Evolutionary conservation across 495 filamentous ascomycete species (phyloP), one percentile per base, ranked within the genome.

Genomic region (Aspergillus saccharolyticus): DNA sequence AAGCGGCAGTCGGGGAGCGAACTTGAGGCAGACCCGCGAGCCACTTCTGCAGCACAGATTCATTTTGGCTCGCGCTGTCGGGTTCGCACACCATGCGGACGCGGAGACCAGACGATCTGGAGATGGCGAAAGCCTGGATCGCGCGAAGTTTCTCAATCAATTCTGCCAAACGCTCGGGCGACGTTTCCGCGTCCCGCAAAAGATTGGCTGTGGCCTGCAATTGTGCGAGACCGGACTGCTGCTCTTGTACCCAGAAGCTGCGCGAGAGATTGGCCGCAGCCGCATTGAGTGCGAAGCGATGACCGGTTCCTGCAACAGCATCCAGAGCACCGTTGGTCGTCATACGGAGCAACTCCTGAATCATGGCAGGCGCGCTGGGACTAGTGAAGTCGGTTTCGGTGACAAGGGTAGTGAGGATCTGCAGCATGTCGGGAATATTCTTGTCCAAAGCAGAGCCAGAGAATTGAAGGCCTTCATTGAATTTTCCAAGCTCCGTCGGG

Each of bases 301-400:
- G 92, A 1, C 94, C 94, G 10, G 87, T 87, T 43, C 88, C 87
- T 14, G 94, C 94, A 64, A 98, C 87, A 46, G 85, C 82, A 69
- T 97, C 93, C 19, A 96, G 79, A n/a, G 94, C 91, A 21, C 93
- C 91, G 65, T 91, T 91, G 14, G 91, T 89, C 12, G 87, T 84
- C 45, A 85, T 83, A 66, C 93, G 89, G 21, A 98, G 74, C 2
- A 98, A 80, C 72, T 96, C 89, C 44, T 87, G 80, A 52, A 97
- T 91, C 65, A 90, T 87, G 28, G 80, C 78, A 12, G 93, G 84
- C 4, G 91, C 91, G 53, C 87, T 84, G 12, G 89, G 81, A 55
- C 86, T 85, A 57, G 89, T 86, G 66, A 97, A 97, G 65, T 97
- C 82, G 4, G 94, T 97, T 64, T 96, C 92, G 7, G 84, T 75